Evolutionary conservation across 2,329 filamentous ascomycete genomes (phyloP), one percentile per base, ranked within the genome.

Genomic region (Lanzia echinophila): DNA sequence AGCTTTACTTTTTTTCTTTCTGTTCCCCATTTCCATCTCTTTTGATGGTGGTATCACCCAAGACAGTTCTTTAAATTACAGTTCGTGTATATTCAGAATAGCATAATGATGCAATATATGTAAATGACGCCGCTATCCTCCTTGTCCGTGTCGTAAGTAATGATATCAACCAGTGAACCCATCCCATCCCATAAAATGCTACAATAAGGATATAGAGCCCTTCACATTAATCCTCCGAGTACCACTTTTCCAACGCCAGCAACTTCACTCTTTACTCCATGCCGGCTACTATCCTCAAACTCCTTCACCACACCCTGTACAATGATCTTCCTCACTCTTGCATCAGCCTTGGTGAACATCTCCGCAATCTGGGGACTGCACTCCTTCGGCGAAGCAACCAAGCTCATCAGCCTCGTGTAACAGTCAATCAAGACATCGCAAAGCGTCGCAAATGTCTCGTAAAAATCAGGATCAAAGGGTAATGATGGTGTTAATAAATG

Each of bases 401-500:
- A 75, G 42, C 76, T 77, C 63, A 95, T 75, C 28, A 99, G 81
- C 52, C 84, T 82, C 34, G 84, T 83, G 72, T 99, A 99, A 65
- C 85, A 89, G 69, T 97, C 94, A 63, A 96, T 95, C 57, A 99
- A 74, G 3, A 95, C 89, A 67, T 99, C 94, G 73, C 94, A 97
- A 6, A 99, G 77, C 12, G 94, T 96, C 13, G 90, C 87, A 72
- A 97, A 97, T 0, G 91, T 96, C 73, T 95, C 90, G 70, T 92
- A 94, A 66, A 96, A 99, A 71, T 99, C 94, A 0, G 94, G 94
- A 60, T 97, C 91, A 67, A 99, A 99, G 0, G 94, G 94, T 46
- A 99, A 73, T 15, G 84, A 86, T 0, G 94, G 94, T n/a, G 92
- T 97, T 19, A 96, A 78, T 1, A 99, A 77, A 68, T 92, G 85